These are phyloP conservation scores for Sedum album DNA, from an alignment of 164 flowering plant genomes.

Conservation along the genomic window DNA sequence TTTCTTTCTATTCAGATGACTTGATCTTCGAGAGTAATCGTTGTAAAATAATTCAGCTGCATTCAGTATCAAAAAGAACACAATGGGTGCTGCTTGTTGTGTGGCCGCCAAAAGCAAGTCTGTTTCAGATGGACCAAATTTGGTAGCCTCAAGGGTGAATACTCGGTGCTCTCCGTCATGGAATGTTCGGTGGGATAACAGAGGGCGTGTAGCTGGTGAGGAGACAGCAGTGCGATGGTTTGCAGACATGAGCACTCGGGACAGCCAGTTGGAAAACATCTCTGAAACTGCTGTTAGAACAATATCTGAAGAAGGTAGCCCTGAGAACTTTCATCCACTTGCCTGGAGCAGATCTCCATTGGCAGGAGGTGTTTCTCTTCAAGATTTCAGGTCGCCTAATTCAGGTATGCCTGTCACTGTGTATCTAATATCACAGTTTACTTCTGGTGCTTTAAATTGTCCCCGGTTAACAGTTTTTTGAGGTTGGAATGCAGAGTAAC, in stretches of 20 bases:
- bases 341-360: constrained; percentile 47
- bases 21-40: neutral
- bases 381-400: constrained; percentile 26
- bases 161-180: constrained; percentile 69
- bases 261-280: constrained; percentile 38
- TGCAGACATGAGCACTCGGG: constrained; percentile 30
- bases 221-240: constrained; percentile 35
- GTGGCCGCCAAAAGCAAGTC: constrained; percentile 74
- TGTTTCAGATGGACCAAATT: constrained; percentile 28
- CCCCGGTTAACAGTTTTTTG: too few species aligned
- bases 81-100: constrained; percentile 90
- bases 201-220: constrained; percentile 70
- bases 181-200: constrained; percentile 82
- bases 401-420: constrained; percentile 61
- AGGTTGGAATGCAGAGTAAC: too few species aligned
- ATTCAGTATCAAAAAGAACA: neutral
- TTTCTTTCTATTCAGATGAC: neutral
- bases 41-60: neutral
- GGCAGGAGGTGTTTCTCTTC: constrained; percentile 23
- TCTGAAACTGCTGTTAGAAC: constrained; percentile 25
- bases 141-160: constrained; percentile 36
- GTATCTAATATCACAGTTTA: neutral
- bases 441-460: too few species aligned
- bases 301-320: constrained; percentile 65
- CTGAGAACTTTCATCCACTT: constrained; percentile 38